Base-by-base conservation (phyloP, 352 stramenopile species). In the Aphanomyces invadans region DNA sequence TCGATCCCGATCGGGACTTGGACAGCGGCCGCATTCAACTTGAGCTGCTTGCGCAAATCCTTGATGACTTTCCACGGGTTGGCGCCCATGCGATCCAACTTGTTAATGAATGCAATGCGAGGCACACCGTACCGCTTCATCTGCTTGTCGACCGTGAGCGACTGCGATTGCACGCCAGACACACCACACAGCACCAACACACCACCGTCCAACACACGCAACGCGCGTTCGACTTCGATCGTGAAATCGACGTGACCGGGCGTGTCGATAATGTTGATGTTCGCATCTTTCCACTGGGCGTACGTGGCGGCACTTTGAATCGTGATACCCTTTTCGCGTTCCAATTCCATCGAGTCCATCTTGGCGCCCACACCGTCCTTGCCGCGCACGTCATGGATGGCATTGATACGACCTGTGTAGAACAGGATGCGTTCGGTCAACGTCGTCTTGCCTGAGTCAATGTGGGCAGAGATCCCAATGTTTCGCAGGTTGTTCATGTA, bases 231-330 rank as follows among this genome's bases (percentile, higher is more conserved):
- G 26, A 99, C 96, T 71, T 99, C 97, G 57, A 99, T 83, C 25
- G 96, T 99, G 74, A 99, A 99, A 81, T 99, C 97, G 28, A 99
- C 96, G 76, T 96, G 89, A 26, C 96, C 95, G 3, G 97, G 96
- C 11, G 96, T 99, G 66, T 99, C 97, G 70, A 99, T 99, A 74
- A 99, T 99, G 78, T 99, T 99, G 69, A 99, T 97, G 78, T 98
- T 95, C 45, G 90, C 83, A 73, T 98, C 89, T 71, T 97, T 97
- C 89, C 90, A 97, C 62, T 74, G 78, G 72, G 89, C 98, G 80
- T 98, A 98, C 19, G 97, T 99, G 42, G 97, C 97, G 23, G 97
- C 97, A 49, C 89, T 98, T 80, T 99, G 96, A 79, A 99, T 99
- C 9, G 97, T 99, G 76, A 99, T 99, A 62, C 97, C 97, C 81